phyloP scores from a whole-genome alignment of 345 rosid species.

The Eucalyptus curtisii region DNA sequence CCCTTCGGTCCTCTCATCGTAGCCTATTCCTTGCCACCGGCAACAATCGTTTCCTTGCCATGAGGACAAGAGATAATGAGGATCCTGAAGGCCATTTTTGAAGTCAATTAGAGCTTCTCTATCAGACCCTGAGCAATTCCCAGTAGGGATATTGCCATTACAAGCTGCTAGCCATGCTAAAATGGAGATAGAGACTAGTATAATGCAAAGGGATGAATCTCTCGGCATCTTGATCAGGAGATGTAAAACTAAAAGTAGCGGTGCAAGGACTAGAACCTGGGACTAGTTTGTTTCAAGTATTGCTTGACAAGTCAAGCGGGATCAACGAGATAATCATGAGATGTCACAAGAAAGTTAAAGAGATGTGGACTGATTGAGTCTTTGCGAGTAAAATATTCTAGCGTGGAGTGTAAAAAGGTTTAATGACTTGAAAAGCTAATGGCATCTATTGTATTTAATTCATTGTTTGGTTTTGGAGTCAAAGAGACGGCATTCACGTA shows the following conservation, averaged over 20 bases:
- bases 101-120: constrained; percentile 10
- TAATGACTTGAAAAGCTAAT: not conserved
- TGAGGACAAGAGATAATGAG: constrained; percentile 7
- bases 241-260: not conserved
- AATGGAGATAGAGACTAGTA: not conserved
- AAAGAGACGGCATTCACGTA: not conserved
- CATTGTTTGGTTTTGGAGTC: not conserved
- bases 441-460: not conserved
- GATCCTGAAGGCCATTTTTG: constrained; percentile 19
- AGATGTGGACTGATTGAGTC: not conserved
- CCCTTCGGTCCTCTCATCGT: constrained; percentile 15
- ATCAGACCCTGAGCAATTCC: constrained; percentile 12
- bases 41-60: constrained; percentile 26
- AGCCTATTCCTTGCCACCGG: constrained; percentile 23
- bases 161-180: not conserved
- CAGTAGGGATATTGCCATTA: not conserved
- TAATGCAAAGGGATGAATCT: not conserved
- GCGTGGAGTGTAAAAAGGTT: not conserved
- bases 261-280: not conserved
- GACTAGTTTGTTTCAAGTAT: not conserved
- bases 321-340: not conserved
- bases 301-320: not conserved
- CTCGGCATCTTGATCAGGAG: not conserved
- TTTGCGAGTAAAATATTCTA: not conserved
- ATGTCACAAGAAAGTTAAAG: not conserved